Evolutionary conservation across 805 yeast genomes (phyloP).

Genomic region (Ogataea methylovora): DNA sequence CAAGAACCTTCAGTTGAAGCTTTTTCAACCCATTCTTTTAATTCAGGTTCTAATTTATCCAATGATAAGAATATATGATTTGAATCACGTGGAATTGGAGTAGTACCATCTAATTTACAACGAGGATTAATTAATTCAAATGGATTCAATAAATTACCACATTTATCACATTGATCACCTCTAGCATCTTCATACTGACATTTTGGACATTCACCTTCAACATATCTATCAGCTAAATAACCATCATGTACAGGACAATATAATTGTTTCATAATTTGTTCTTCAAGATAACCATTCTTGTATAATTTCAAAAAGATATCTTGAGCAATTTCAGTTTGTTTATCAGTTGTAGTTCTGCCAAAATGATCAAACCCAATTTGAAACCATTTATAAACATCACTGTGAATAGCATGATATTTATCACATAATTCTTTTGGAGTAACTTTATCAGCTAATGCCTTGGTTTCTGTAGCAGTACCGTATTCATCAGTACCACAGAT

Average conservation of each 20-base stretch:
- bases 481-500: conserved; percentile 98
- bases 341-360: conserved; percentile 90
- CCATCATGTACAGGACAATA: conserved; percentile 89
- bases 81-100: conserved; percentile 75
- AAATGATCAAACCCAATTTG: conserved; percentile 90
- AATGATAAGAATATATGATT: conserved; percentile 80
- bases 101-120: conserved; percentile 82
- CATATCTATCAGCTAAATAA: conserved; percentile 91
- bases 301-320: conserved; percentile 75
- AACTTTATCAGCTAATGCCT: conserved; percentile 89
- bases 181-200: conserved; percentile 95
- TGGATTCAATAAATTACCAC: conserved; percentile 87
- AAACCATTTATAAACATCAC: conserved; percentile 94
- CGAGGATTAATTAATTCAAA: conserved; percentile 91
- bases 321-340: conserved; percentile 94
- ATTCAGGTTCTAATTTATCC: conserved; percentile 74
- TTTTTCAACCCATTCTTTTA: conserved; percentile 63
- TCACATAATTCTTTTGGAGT: conserved; percentile 87
- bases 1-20: conserved; percentile 72
- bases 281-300: conserved; percentile 77
- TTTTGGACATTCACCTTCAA: conserved; percentile 95
- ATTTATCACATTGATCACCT: conserved; percentile 98
- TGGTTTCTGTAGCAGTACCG: conserved; percentile 99
- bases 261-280: conserved; percentile 80
- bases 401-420: conserved; percentile 81